Evolutionary conservation across 208 protist genomes (phyloP).

Genomic region (Crithidia acanthocephali): DNA sequence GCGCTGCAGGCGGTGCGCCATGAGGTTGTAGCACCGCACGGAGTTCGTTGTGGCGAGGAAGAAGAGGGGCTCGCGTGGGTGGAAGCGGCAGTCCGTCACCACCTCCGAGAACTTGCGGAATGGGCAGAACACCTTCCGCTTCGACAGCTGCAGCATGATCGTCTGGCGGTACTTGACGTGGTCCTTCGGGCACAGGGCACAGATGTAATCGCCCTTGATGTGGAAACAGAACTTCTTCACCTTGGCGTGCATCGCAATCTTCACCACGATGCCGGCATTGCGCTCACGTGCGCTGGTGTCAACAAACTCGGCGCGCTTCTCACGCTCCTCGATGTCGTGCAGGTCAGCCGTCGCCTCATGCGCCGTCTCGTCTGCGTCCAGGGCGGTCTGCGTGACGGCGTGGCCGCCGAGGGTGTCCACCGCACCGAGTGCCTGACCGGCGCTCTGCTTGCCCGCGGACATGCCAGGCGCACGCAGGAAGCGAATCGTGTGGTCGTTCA

Average conservation of each 20-base stretch:
- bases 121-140: constrained; percentile 91
- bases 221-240: constrained; percentile 93
- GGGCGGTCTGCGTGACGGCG: constrained; percentile 79
- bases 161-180: constrained; percentile 94
- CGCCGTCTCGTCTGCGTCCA: constrained; percentile 84
- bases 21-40: constrained; percentile 98
- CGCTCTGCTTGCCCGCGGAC: constrained; percentile 32
- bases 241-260: constrained; percentile 89
- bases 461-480: constrained; percentile 80
- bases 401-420: constrained; percentile 72
- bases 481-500: constrained; percentile 92
- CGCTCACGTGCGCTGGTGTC: constrained; percentile 77
- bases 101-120: constrained; percentile 93
- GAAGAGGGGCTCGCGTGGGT: constrained; percentile 98
- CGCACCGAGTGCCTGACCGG: constrained; percentile 35
- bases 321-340: constrained; percentile 84
- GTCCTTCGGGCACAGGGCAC: constrained; percentile 92
- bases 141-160: constrained; percentile 94
- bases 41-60: constrained; percentile 96
- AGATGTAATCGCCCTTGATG: constrained; percentile 90
- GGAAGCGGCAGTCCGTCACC: constrained; percentile 96
- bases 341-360: constrained; percentile 75
- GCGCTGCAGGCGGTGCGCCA: constrained; percentile 95
- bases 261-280: constrained; percentile 85
- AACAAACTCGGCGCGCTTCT: constrained; percentile 91